These are phyloP conservation scores for Moricandia moricandioides DNA, from an alignment of 345 rosid genomes.

Conservation along the genomic window DNA sequence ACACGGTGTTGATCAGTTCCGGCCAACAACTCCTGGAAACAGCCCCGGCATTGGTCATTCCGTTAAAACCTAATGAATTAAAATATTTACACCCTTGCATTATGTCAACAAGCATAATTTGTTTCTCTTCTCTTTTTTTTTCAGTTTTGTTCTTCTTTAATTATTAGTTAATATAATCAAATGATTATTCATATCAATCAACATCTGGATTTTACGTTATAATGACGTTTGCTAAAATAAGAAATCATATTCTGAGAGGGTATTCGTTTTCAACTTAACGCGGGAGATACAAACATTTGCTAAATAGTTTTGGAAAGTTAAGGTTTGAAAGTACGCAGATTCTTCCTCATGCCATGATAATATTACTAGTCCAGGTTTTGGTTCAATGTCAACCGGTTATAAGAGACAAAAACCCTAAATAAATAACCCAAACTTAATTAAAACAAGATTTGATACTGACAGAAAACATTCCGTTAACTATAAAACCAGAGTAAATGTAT, in stretches of 20 bases:
- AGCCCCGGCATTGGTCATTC: constrained; percentile 36
- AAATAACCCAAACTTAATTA: background rate
- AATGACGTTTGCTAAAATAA: background rate
- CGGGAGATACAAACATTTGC: background rate
- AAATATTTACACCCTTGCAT: background rate
- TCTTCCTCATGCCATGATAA: background rate
- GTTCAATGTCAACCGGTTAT: background rate
- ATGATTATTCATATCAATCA: background rate
- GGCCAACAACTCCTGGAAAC: constrained; percentile 42
- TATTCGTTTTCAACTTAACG: background rate
- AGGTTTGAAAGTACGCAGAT: background rate
- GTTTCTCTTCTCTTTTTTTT: background rate
- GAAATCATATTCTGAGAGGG: background rate
- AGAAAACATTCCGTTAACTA: no score
- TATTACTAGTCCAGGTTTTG: background rate
- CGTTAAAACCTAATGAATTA: constrained; percentile 8
- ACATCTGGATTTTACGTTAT: background rate
- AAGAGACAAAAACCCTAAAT: background rate
- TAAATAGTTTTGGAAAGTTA: background rate
- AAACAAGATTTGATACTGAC: no score
- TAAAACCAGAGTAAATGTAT: no score
- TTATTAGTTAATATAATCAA: background rate
- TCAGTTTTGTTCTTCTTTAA: background rate
- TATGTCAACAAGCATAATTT: background rate
- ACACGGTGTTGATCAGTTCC: constrained; percentile 40